Evolutionary conservation across 176 grass and related monocot species (phyloP).

Genomic region (Zoysia pacifica): DNA sequence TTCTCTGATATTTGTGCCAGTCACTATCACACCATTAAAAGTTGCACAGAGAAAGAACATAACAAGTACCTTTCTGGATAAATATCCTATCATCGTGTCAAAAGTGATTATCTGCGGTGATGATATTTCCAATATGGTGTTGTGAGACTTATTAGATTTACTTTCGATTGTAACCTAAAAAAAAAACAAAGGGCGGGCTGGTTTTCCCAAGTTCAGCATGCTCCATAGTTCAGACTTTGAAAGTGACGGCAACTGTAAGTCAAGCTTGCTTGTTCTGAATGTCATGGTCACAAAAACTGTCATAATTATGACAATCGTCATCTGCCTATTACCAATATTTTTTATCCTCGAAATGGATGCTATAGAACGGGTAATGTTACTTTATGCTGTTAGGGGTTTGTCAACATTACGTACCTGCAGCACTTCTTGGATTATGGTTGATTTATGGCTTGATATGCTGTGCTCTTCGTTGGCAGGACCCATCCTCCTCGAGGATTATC

Average conservation of each 20-base stretch:
- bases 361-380: background rate
- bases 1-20: constrained; percentile 30
- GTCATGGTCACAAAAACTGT: background rate
- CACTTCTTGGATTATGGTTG: background rate
- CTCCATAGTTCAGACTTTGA: background rate
- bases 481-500: constrained; percentile 83
- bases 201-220: background rate
- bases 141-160: background rate
- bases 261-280: background rate
- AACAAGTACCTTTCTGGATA: background rate
- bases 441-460: background rate
- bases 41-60: background rate
- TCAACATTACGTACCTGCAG: background rate
- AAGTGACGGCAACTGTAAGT: background rate
- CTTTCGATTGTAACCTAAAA: background rate
- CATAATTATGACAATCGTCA: background rate
- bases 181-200: background rate
- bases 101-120: background rate
- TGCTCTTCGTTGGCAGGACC: constrained; percentile 48
- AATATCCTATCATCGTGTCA: background rate
- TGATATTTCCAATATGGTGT: background rate
- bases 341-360: background rate
- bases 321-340: background rate
- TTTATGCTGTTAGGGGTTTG: background rate
- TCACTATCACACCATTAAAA: constrained; percentile 7